Base-by-base conservation (phyloP, 2,329 filamentous ascomycete species). In the Exophiala mesophila region DNA sequence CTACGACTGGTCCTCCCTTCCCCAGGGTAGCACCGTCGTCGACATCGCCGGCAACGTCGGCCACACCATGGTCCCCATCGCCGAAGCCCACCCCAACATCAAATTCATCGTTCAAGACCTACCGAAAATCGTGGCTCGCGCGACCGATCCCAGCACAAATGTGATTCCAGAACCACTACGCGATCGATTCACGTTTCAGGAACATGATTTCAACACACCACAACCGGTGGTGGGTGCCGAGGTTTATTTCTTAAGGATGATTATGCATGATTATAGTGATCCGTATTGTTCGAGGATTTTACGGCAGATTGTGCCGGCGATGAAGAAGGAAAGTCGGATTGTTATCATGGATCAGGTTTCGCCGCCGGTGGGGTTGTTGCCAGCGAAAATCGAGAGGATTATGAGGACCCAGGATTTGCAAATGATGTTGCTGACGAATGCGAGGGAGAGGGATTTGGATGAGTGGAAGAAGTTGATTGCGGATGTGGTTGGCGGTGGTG, bases 371-470 rank as follows among this genome's bases (percentile, higher is more conserved):
- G 40, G 43, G 8, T 6, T 44, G 13, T 20, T 44, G 6, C 43
- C 49, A 9, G 33, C 32, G 8, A 31, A 33, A 7, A 36, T 52
- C 19, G 47, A 50, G 26, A 39, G 47, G 15, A 46, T 49, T 31
- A 47, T 47, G 43, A 39, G 49, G 16, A 41, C 40, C 5, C 37
- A 39, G 9, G 73, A 77, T 55, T 41, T 77, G 48, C 60, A 69
- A 33, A 67, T 77, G 64, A 69, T 74, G 66, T 65, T 67, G 3
- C 52, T 74, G 4, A 71, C 72, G 36, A 75, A 72, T 47, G 64
- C 64, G 2, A 65, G 66, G 49, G 73, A 76, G 58, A 61, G 72
- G 15, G 49, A 52, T 35, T 29, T 28, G 10, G 40, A 16, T 4
- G 45, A 52, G 28, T 52, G 49, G 49, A 34, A 44, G 4, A 24